Evolutionary conservation across 495 filamentous ascomycete genomes (phyloP).

Genomic region (Lasiosphaeriaceae sp.): DNA sequence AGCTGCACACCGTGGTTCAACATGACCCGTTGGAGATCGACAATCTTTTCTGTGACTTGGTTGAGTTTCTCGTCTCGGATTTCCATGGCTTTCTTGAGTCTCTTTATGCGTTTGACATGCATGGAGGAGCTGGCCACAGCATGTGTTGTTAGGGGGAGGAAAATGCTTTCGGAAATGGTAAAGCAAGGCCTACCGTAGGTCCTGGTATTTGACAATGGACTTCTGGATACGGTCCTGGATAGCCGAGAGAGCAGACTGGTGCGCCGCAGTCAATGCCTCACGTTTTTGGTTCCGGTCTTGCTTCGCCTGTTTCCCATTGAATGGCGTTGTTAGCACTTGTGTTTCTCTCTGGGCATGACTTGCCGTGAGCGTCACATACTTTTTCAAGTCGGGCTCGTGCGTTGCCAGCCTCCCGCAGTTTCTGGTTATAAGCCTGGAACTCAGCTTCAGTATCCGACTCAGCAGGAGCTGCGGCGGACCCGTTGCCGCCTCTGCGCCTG

Average conservation of each 20-base stretch:
- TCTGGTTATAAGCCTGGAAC: background rate
- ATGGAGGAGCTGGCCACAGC: background rate
- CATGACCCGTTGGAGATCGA: constrained; percentile 18
- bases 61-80: constrained; percentile 17
- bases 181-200: constrained; percentile 16
- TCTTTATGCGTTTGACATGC: constrained; percentile 3
- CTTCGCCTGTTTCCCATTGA: background rate
- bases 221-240: constrained; percentile 17
- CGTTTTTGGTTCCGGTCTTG: constrained; percentile 6
- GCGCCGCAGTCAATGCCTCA: constrained; percentile 13
- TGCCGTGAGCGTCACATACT: background rate
- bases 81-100: constrained; percentile 19
- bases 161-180: no score
- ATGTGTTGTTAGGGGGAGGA: no score
- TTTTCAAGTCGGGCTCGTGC: background rate
- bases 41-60: constrained; percentile 18
- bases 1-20: constrained; percentile 24
- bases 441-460: background rate
- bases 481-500: background rate
- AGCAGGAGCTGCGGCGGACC: background rate
- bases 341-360: no score
- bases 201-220: constrained; percentile 16
- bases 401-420: background rate
- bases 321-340: no score
- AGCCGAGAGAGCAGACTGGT: constrained; percentile 7